Base-by-base conservation (phyloP, 2,329 filamentous ascomycete species). In the Fusarium circinatum region DNA sequence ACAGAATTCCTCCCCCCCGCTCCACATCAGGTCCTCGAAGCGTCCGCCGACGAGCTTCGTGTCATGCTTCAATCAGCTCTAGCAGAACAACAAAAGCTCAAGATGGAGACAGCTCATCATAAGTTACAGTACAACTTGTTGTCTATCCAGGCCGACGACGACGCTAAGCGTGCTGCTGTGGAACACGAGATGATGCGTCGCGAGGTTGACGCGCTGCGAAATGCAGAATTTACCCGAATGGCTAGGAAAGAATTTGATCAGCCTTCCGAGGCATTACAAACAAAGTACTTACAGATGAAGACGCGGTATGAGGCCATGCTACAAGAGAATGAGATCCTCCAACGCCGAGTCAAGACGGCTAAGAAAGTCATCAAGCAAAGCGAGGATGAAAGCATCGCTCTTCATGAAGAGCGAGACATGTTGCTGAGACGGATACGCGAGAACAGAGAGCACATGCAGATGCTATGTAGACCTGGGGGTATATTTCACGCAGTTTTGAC, bases 111-210 rank as follows among this genome's bases (percentile, higher is more conserved):
- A 22, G 93, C 95, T 38, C 95, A 98, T 81, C 93, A 96, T 84
- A 97, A 96, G 83, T 86, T 98, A 62, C 96, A 98, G 81, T 93
- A 95, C 79, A 95, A 92, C 76, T 89, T 98, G 79, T 88, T 97
- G 34, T 91, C 90, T 58, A 91, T 98, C 74, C 94, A 97, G 79
- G 95, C 93, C 62, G 91, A 92, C 55, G 94, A 97, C 76, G 92
- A 95, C 36, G 90, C 94, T 15, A 95, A 97, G 82, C 91, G 95
- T 32, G 94, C 96, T 75, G 93, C 92, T 41, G 95, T 98, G 10
- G 96, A 98, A 82, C 93, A 97, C 77, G 93, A 96, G 74, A 95
- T 98, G 89, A 93, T 92, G n/a, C 90, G 94, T 71, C 89, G 93
- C 28, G 95, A 98, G 82, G 92, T 97, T 26, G 93, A 98, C 70